phyloP scores from a whole-genome alignment of 2,329 filamentous ascomycete species.

The Cytospora paraplurivora region DNA sequence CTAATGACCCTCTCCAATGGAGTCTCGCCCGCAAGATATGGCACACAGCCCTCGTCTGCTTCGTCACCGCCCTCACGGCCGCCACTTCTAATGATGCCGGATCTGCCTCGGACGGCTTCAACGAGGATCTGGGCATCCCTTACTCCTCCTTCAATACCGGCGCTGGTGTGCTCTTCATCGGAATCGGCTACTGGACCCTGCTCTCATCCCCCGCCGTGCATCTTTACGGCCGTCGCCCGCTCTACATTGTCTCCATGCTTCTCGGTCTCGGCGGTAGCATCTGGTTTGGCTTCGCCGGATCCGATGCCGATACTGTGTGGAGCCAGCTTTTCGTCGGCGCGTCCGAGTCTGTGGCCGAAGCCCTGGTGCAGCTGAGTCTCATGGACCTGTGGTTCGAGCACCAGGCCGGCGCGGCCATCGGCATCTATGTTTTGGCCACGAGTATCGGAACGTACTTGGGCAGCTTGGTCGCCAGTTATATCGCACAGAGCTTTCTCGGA shows the following conservation, averaged over 20 bases:
- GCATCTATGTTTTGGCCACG: conserved; percentile 57
- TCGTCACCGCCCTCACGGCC: conserved; percentile 56
- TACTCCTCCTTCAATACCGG: conserved; percentile 49
- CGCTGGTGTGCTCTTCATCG: conserved; percentile 58
- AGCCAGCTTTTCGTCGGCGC: conserved; percentile 60
- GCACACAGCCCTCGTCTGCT: conserved; percentile 54
- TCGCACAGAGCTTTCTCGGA: conserved; percentile 47
- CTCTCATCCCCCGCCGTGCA: conserved; percentile 55
- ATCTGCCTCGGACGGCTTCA: conserved; percentile 52
- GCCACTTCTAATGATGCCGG: conserved; percentile 59
- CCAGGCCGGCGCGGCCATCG: conserved; percentile 55
- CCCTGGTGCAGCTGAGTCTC: conserved; percentile 57
- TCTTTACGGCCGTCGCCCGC: conserved; percentile 55
- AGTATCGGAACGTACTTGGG: conserved; percentile 59
- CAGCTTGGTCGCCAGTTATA: conserved; percentile 54
- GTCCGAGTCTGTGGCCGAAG: conserved; percentile 58
- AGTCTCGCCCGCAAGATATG: conserved; percentile 49
- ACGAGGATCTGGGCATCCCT: conserved; percentile 51
- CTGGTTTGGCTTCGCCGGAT: conserved; percentile 53
- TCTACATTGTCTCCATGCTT: conserved; percentile 56
- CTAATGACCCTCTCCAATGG: conserved; percentile 58
- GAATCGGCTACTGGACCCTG: conserved; percentile 58
- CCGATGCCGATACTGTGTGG: conserved; percentile 51
- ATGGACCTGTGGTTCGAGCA: conserved; percentile 62
- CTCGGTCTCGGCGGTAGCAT: conserved; percentile 46